Percentiles rank a stretch among this genome's conserved stretches.
Evolutionary conservation across 1,139 yeast species (phyloP).

Genomic region (Protomyces pachydermus): DNA sequence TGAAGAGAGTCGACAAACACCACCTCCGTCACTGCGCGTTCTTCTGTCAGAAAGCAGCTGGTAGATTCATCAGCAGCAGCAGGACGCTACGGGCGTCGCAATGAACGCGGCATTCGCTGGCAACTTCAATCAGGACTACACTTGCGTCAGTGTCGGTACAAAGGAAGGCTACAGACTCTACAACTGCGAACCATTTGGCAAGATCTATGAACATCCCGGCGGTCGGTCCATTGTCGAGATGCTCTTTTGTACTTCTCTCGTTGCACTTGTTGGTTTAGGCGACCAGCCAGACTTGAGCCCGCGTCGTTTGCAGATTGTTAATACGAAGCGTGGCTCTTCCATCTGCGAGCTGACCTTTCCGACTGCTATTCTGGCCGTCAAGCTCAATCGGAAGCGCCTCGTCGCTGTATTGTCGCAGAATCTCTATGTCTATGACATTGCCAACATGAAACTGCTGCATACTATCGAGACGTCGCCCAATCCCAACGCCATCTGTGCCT

Average conservation of each 20-base stretch:
- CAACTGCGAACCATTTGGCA: constrained; percentile 86
- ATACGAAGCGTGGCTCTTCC: constrained; percentile 64
- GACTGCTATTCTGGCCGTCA: constrained; percentile 69
- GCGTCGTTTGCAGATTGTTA: constrained; percentile 70
- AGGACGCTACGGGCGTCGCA: background rate
- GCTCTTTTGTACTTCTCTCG: constrained; percentile 81
- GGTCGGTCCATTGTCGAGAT: constrained; percentile 76
- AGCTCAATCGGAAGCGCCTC: constrained; percentile 67
- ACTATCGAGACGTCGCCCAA: constrained; percentile 83
- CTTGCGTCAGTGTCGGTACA: constrained; percentile 19
- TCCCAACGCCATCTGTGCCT: constrained; percentile 50
- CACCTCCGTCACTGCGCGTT: background rate
- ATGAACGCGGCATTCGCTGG: constrained; percentile 22
- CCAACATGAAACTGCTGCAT: constrained; percentile 79
- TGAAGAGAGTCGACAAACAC: background rate
- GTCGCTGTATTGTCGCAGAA: constrained; percentile 78
- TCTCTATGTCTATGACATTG: constrained; percentile 80
- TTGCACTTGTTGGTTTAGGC: constrained; percentile 83
- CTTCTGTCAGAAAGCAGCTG: background rate
- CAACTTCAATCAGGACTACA: constrained; percentile 21
- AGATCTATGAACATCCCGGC: constrained; percentile 58
- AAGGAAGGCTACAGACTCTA: constrained; percentile 67
- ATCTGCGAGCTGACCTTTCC: constrained; percentile 90
- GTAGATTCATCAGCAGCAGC: no score
- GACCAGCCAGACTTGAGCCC: constrained; percentile 78